A percentile compares a stretch with the other conserved stretches of the same genome.
Evolutionary conservation across 257 asterid genomes (phyloP).

Genomic region (Petunia axillaris): DNA sequence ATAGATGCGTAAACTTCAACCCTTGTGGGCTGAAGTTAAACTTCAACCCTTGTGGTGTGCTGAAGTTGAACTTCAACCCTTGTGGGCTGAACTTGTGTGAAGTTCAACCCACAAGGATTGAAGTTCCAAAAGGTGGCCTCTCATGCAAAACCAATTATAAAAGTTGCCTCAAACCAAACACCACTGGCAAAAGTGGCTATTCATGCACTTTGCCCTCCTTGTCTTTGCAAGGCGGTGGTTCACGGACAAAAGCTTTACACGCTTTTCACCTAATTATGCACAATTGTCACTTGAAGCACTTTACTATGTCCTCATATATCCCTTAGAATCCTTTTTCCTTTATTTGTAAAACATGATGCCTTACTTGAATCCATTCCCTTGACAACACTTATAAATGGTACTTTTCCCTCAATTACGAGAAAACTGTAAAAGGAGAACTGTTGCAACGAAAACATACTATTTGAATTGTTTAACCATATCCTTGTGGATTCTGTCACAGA

Average conservation of each 20-base stretch:
- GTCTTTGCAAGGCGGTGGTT: neutral
- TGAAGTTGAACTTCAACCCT: no score
- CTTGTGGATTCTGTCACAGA: conserved; percentile 89
- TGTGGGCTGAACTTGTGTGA: no score
- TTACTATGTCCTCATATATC: neutral
- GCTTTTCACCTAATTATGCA: neutral
- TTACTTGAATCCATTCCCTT: neutral
- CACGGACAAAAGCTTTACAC: neutral
- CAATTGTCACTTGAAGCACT: neutral
- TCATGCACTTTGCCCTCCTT: no score
- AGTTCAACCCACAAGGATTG: no score
- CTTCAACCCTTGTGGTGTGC: no score
- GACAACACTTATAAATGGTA: neutral
- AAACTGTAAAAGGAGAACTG: neutral
- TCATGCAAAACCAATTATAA: no score
- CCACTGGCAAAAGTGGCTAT: no score
- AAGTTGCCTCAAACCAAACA: no score
- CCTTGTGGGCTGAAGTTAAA: no score
- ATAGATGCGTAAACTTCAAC: no score
- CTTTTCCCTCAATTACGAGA: neutral
- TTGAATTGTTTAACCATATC: conserved; percentile 96
- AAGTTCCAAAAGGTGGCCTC: no score
- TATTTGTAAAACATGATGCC: neutral
- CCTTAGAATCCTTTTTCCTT: neutral
- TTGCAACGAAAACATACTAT: conserved; percentile 56